Evolutionary conservation across 2,329 filamentous ascomycete genomes (phyloP), one percentile per base, ranked within the genome.

Genomic region (Penicillium crustosum): DNA sequence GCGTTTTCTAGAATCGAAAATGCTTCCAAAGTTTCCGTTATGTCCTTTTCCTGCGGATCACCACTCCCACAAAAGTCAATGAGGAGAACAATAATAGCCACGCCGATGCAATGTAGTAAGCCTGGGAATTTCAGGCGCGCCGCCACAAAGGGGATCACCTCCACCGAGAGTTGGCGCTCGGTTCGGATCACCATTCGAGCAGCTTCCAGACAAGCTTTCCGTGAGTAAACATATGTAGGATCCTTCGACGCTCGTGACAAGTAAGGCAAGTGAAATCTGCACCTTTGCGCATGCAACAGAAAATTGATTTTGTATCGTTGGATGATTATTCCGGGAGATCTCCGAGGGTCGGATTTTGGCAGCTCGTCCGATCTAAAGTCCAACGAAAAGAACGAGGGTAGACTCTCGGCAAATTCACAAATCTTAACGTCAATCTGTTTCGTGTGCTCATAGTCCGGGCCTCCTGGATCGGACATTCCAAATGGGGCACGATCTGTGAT

Each of bases 261-360:
- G 43, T 73, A 77, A 5, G 75, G 73, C 6, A 77, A 62, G 56
- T 78, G 76, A 8, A 78, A 60, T 45, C 72, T 72, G 53, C 71
- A 76, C 31, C 73, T 67, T 42, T 74, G 70, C 3, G 73, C 67
- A 41, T 77, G 65, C 2, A 74, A 48, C 3, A 76, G 61, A 12
- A 70, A 74, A 48, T 74, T 69, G 15, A 74, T 59, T 38, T 74
- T 68, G 36, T 75, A 73, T 39, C 72, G 65, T 53, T 77, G 75
- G 3, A 70, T 58, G 36, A 66, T 55, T 17, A 73, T 64, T 10
- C 65, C 62, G 6, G 61, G 35, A 23, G 56, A 57, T 41, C 23
- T 55, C 12, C 42, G 53, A 36, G 41, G 58, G 51, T 61, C 58
- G 39, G 49, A 55, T 29, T 39, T 43, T 47, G 45, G 49, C 35